Evolutionary conservation across 2,329 filamentous ascomycete genomes (phyloP), one percentile per base, ranked within the genome.

Genomic region (Davidsoniella virescens): DNA sequence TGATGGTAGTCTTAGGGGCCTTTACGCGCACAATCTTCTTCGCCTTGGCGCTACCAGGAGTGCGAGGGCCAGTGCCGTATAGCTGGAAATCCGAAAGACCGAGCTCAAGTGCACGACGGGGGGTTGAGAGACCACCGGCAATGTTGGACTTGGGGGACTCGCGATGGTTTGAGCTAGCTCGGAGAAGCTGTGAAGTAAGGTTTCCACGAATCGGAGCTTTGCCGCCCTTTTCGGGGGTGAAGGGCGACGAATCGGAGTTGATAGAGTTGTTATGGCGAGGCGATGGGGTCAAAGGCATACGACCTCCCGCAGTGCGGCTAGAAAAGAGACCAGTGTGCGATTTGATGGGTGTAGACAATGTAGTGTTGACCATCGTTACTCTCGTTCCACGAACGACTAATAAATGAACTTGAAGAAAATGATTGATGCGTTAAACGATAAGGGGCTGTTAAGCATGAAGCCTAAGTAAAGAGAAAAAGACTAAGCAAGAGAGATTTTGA

Each of bases 111-210:
- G 72, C 75, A 64, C 84, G 86, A 60, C 85, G 84, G 17, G 90
- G 88, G 41, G 86, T 88, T 52, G 80, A 75, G 51, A 78, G 76
- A 40, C 70, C 69, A 56, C 80, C 78, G 57, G 84, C 85, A 64
- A 95, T 95, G 72, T 95, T 96, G 53, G 88, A 95, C 72, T 96
- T 96, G 63, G 88, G 87, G 2, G 90, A 95, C 63, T 92, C 84
- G 64, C 85, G 82, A 39, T 76, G 70, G 69, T 80, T 82, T 55
- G 79, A 73, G 54, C 66, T 67, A 2, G 75, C 80, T 61, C 83
- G 84, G 55, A 83, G 74, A 61, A 94, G 83, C 62, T 87, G 82
- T 54, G 84, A 74, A 56, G 85, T 77, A 52, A 94, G 71, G 66
- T 87, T 88, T 55, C 82, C 78, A 64, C 86, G 92, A 54, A 87